A percentile compares a stretch with the other conserved stretches of the same genome.
Evolutionary conservation across 352 stramenopile genomes (phyloP).

Genomic region (Pythium rishiriense): DNA sequence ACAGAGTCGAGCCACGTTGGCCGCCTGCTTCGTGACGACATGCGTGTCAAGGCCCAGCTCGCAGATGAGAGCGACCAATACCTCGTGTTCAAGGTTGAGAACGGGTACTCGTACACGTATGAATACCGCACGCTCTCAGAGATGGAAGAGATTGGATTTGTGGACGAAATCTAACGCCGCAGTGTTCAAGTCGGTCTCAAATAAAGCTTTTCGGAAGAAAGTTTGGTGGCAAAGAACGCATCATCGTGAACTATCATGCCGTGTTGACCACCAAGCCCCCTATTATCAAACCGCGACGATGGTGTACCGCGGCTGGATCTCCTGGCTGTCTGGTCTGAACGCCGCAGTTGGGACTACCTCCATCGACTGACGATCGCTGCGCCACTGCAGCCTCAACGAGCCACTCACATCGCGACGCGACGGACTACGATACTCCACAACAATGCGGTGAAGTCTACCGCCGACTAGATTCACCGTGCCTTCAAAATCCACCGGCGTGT

Average conservation of each 20-base stretch:
- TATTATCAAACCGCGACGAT: conserved; percentile 15
- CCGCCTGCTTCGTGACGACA: conserved; percentile 48
- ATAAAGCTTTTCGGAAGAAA: too few species aligned
- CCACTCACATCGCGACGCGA: conserved; percentile 20
- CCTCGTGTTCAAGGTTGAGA: conserved; percentile 61
- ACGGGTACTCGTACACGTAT: conserved; percentile 68
- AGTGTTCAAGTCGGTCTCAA: not conserved
- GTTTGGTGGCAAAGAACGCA: too few species aligned
- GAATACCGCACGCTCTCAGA: conserved; percentile 31
- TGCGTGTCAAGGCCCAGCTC: conserved; percentile 65
- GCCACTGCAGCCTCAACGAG: conserved; percentile 21
- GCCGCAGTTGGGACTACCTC: conserved; percentile 22
- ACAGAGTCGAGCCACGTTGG: conserved; percentile 36
- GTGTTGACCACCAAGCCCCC: too few species aligned
- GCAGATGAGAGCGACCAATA: conserved; percentile 38
- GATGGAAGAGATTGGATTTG: conserved; percentile 36
- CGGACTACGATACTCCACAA: conserved; percentile 28
- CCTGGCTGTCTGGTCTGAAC: conserved; percentile 23
- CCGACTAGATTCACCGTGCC: conserved; percentile 20
- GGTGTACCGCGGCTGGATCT: conserved; percentile 22
- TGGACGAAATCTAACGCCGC: conserved; percentile 6
- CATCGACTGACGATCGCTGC: conserved; percentile 18
- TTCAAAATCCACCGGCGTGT: conserved; percentile 1
- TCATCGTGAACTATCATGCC: too few species aligned
- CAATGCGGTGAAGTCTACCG: conserved; percentile 24